Percentiles rank a stretch among this genome's conserved stretches.
These are phyloP conservation scores for Rhizopus delemar DNA, from an alignment of 371 early-diverging fungal species.

Conservation along the genomic window DNA sequence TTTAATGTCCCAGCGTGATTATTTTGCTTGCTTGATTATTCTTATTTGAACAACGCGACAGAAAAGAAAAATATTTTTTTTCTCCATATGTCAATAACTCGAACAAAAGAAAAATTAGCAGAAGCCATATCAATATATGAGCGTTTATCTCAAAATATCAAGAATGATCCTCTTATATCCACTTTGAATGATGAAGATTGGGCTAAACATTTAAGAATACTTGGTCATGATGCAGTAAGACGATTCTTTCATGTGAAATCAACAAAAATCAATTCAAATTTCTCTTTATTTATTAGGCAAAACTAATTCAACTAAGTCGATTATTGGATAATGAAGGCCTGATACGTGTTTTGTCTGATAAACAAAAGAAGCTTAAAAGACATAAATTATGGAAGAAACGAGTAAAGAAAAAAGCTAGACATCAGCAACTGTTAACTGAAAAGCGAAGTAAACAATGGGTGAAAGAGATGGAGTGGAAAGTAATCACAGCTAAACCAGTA, in stretches of 20 bases:
- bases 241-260: neutral
- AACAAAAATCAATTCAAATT: neutral
- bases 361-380: constrained; percentile 17
- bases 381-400: constrained; percentile 25
- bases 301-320: constrained; percentile 19
- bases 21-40: too few relatives aligned
- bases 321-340: constrained; percentile 1
- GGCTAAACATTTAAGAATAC: constrained; percentile 9
- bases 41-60: neutral
- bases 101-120: constrained; percentile 19
- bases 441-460: constrained; percentile 16
- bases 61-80: neutral
- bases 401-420: constrained; percentile 8
- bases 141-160: constrained; percentile 10
- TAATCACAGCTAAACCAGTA: constrained; percentile 3
- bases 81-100: constrained; percentile 16
- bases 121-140: constrained; percentile 21
- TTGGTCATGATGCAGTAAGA: constrained; percentile 24
- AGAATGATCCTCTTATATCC: neutral
- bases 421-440: neutral
- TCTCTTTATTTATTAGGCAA: constrained; percentile 11
- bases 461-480: constrained; percentile 20
- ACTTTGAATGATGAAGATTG: constrained; percentile 20
- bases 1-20: too few relatives aligned
- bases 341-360: constrained; percentile 5